Evolutionary conservation across 805 yeast species (phyloP).

Genomic region (Candida ipomoeae): DNA sequence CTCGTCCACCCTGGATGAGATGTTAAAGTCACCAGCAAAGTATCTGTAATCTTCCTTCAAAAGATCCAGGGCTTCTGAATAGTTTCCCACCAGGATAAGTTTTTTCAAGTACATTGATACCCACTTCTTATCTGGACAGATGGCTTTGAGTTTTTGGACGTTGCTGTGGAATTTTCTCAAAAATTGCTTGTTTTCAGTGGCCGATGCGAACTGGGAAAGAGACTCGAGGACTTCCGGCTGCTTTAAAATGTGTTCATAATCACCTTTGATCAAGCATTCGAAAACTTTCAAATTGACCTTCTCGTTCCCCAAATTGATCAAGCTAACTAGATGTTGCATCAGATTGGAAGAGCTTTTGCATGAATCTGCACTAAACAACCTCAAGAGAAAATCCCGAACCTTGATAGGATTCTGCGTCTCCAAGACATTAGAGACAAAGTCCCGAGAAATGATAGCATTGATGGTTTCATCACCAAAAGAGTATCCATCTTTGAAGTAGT

Average conservation of each 20-base stretch:
- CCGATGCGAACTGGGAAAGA: constrained; percentile 4
- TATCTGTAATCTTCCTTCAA: constrained; percentile 3
- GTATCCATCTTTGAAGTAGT: constrained; percentile 27
- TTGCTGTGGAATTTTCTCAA: constrained; percentile 11
- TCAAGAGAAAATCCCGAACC: constrained; percentile 18
- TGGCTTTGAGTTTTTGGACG: constrained; percentile 9
- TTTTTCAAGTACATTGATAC: constrained; percentile 15
- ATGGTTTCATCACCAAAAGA: constrained; percentile 31
- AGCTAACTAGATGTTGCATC: constrained; percentile 8
- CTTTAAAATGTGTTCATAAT: constrained; percentile 7
- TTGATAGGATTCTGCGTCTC: constrained; percentile 17
- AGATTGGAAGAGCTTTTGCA: not conserved
- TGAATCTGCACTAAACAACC: constrained; percentile 15
- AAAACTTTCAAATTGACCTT: constrained; percentile 22
- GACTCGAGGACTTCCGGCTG: constrained; percentile 6
- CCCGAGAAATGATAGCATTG: constrained; percentile 26
- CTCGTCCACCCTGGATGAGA: not conserved
- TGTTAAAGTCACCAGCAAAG: constrained; percentile 9
- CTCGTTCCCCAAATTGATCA: constrained; percentile 23
- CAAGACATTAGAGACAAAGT: constrained; percentile 22
- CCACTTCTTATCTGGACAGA: constrained; percentile 19
- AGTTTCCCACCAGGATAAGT: constrained; percentile 8
- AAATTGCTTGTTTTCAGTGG: constrained; percentile 23
- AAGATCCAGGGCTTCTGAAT: constrained; percentile 4
- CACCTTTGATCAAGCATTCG: constrained; percentile 14